Percentiles rank a stretch among this genome's conserved stretches.
Conservation (phyloP, 2,329 filamentous ascomycete genomes). For the Paecilomyces sp. region DNA sequence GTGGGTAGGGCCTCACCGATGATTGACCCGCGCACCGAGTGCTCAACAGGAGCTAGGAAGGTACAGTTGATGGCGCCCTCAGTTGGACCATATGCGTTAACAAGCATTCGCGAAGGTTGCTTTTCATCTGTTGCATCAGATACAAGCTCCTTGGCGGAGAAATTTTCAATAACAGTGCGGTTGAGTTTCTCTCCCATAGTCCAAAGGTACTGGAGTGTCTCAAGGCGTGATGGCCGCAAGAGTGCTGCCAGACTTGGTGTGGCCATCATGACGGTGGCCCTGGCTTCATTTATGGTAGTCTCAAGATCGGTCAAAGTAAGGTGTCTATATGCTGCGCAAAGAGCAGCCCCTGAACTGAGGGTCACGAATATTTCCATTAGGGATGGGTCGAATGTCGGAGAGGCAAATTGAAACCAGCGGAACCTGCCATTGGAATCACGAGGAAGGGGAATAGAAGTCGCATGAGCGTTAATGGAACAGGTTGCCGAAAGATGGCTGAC, state of each 20-base stretch:
- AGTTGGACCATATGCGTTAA: constrained; percentile 28
- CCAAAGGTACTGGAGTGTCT: constrained; percentile 21
- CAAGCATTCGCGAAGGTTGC: constrained; percentile 11
- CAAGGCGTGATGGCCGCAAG: constrained; percentile 18
- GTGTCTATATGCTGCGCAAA: constrained; percentile 24
- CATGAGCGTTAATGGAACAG: constrained; percentile 25
- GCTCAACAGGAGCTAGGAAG: constrained; percentile 13
- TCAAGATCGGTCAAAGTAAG: constrained; percentile 23
- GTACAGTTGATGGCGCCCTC: constrained; percentile 25
- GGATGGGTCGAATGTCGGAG: constrained; percentile 27
- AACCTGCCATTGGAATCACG: constrained; percentile 12
- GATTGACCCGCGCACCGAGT: constrained; percentile 23
- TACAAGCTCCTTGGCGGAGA: constrained; percentile 8
- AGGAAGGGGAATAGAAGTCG: constrained; percentile 16
- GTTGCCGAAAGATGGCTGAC: constrained; percentile 21
- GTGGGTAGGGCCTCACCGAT: constrained; percentile 30
- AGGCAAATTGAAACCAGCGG: constrained; percentile 32
- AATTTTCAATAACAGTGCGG: constrained; percentile 24
- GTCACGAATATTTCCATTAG: constrained; percentile 25
- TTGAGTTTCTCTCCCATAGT: constrained; percentile 29
- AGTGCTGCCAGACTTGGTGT: constrained; percentile 32
- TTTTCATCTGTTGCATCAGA: background rate
- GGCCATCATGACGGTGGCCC: constrained; percentile 31
- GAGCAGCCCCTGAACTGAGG: constrained; percentile 22
- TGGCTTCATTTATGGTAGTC: constrained; percentile 17